Percentiles rank a stretch among this genome's conserved stretches.
Evolutionary conservation across 257 asterid genomes (phyloP).

Genomic region (Fraxinus pennsylvanica): DNA sequence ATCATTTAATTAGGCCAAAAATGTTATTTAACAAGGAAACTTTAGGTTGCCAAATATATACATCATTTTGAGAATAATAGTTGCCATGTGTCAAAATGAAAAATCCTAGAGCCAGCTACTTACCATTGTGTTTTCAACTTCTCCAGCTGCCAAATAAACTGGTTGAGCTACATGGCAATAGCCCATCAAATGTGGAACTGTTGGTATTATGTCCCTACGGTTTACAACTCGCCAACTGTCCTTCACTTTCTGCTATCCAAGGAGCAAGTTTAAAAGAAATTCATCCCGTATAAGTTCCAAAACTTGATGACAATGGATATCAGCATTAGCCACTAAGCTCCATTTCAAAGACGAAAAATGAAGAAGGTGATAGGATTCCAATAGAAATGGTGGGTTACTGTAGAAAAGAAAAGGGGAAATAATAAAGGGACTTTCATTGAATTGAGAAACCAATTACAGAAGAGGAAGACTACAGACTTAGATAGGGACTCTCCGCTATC

Average conservation of each 20-base stretch:
- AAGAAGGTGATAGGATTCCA: too few relatives aligned
- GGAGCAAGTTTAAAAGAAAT: conserved; percentile 14
- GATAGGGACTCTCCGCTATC: too few relatives aligned
- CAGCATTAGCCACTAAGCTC: conserved; percentile 2
- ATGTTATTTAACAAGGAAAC: background rate
- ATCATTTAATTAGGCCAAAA: background rate
- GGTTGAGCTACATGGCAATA: conserved; percentile 99
- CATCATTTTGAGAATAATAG: background rate
- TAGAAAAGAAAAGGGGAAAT: too few relatives aligned
- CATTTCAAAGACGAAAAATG: background rate
- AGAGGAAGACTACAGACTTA: too few relatives aligned
- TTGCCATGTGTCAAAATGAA: background rate
- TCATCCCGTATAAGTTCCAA: conserved; percentile 2
- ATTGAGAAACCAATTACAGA: too few relatives aligned
- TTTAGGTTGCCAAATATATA: background rate
- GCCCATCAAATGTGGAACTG: conserved; percentile 98
- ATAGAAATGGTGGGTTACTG: too few relatives aligned
- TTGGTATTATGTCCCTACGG: conserved; percentile 95
- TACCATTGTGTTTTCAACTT: conserved; percentile 48
- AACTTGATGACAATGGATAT: background rate
- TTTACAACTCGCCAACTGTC: conserved; percentile 97
- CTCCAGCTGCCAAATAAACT: conserved; percentile 72
- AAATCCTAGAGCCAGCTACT: conserved; percentile 22
- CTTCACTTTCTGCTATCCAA: conserved; percentile 64
- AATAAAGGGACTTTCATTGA: too few relatives aligned